Evolutionary conservation across 225 moss, liverwort and hornwort species (phyloP).

Genomic region (Thuidium tamariscinum): DNA sequence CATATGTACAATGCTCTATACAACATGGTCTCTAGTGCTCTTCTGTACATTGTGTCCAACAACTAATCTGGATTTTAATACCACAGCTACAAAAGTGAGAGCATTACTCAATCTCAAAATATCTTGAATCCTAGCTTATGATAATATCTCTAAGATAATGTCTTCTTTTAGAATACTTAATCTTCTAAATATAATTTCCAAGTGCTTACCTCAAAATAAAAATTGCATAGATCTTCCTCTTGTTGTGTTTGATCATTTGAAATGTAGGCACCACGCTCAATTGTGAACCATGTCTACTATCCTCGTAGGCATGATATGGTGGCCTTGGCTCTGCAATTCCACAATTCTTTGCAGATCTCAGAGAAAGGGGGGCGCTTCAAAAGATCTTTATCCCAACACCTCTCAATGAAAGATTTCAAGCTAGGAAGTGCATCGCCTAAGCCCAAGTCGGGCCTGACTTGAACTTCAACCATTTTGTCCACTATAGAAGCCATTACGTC

Average conservation of each 20-base stretch:
- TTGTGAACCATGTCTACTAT: background rate
- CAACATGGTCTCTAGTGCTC: background rate
- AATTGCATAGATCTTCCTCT: rapidly evolving
- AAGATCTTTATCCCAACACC: background rate
- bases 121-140: rapidly evolving
- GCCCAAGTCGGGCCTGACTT: background rate
- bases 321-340: background rate
- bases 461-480: too few relatives aligned
- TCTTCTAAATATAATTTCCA: too few relatives aligned
- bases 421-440: background rate
- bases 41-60: too few relatives aligned
- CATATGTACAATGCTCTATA: rapidly evolving
- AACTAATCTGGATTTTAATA: background rate
- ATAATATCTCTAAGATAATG: too few relatives aligned
- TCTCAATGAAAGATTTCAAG: background rate
- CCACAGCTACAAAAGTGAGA: background rate
- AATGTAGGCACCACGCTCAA: background rate
- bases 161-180: too few relatives aligned
- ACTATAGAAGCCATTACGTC: background rate
- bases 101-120: background rate
- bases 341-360: background rate
- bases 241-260: too few relatives aligned
- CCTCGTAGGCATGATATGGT: background rate
- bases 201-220: rapidly evolving
- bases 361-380: background rate